Base-by-base conservation (phyloP, 441 rosid genomes). In the Bruguiera hainesii region DNA sequence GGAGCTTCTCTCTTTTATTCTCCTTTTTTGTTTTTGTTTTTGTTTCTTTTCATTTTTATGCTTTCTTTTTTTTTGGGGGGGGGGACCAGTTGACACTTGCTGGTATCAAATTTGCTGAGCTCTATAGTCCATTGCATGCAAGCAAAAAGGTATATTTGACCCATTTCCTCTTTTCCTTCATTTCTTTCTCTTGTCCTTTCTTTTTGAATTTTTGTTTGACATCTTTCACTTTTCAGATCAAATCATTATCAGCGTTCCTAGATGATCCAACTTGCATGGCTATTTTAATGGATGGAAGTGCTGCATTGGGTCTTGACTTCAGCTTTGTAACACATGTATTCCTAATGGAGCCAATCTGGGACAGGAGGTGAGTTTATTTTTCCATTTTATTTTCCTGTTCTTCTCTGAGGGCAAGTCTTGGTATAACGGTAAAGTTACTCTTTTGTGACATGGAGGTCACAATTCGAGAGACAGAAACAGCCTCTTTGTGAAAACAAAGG, bases 311-410 rank as follows among this genome's bases (percentile, higher is more conserved):
- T 81, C 98, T 95, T 69, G 99, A 95, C 79, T 80, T 95, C 82
- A 95, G 99, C 85, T 91, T 95, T 68, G 99, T 90, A 30, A 83
- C 89, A 48, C 84, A 79, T 70, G 98, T 95, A 10, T 95, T 91
- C 76, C 70, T 91, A 71, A 91, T 95, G 98, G 98, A 95, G 81
- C 97, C 99, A 61, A 95, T 95, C 61, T 95, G 99, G 99, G 99
- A 95, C 71, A 84, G 91, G 83, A 94, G 99, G 98, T 91, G 78
- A 67, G 49, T 42, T 31, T 46, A 50, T 39, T 30, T 21, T 37
- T 21, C 29, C 57, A 53, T 26, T 26, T 55, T 20, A 60, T 30
- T n/a, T 30, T 7, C 57, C 3, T 46, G 57, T 23, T 16, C 30
- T 26, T 46, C 23, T 16, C 10, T 39, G 16, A 39, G 18, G 48